phyloP scores from a whole-genome alignment of 306 rosid species.

The Begonia loranthoides region DNA sequence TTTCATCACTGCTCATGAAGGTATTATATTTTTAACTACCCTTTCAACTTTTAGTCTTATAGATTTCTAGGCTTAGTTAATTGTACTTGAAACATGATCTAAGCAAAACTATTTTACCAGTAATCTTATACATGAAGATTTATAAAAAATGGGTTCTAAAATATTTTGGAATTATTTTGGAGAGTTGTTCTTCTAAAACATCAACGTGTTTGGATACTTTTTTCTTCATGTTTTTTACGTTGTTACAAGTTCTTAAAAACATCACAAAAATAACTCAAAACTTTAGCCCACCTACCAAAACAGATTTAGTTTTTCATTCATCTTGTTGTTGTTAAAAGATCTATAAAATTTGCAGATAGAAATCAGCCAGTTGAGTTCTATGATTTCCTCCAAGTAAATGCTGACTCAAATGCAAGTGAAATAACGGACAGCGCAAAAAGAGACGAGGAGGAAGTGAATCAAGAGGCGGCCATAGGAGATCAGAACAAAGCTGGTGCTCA shows the following conservation, averaged over 20 bases:
- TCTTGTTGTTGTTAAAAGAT: background rate
- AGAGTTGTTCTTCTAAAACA: no score
- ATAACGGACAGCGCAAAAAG: slow-evolving; percentile 50
- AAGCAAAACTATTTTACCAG: no score
- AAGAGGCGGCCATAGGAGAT: slow-evolving; percentile 3
- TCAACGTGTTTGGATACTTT: no score
- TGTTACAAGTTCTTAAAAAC: background rate
- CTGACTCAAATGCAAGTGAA: slow-evolving; percentile 60
- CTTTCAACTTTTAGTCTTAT: background rate
- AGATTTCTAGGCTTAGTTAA: no score
- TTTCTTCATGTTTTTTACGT: background rate
- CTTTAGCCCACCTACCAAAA: background rate
- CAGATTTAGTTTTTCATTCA: background rate
- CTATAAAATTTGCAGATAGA: slow-evolving; percentile 30
- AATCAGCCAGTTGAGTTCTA: slow-evolving; percentile 49
- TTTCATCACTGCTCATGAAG: slow-evolving; percentile 23
- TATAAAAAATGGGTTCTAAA: no score
- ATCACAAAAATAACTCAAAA: background rate
- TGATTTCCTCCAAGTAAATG: slow-evolving; percentile 68
- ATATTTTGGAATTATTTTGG: no score
- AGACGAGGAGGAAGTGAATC: slow-evolving; percentile 75
- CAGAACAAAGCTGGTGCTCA: background rate
- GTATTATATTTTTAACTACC: slow-evolving; percentile 9
- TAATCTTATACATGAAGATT: no score
- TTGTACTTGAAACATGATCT: no score